These are phyloP conservation scores for Aphanocladium album DNA, from an alignment of 2,329 filamentous ascomycete genomes.

Conservation along the genomic window DNA sequence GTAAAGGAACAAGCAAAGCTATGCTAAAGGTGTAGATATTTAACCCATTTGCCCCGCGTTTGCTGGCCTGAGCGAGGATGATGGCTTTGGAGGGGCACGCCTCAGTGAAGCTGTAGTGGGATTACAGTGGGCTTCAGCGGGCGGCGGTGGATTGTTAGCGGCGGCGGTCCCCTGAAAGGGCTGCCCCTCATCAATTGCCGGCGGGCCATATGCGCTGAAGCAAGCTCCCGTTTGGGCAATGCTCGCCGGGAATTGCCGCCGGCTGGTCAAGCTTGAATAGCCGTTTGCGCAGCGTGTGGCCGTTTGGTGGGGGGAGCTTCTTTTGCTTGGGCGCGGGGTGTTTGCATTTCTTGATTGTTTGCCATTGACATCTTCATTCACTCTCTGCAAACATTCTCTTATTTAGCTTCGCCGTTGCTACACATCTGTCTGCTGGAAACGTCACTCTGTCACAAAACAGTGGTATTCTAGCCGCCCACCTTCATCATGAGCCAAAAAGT, in stretches of 20 bases:
- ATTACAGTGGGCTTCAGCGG: neutral
- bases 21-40: neutral
- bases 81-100: slow-evolving; percentile 7
- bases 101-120: neutral
- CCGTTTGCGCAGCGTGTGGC: neutral
- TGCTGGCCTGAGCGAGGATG: neutral
- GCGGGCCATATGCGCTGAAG: neutral
- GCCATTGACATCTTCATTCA: neutral
- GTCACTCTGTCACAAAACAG: too few species aligned
- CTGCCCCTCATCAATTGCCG: slow-evolving; percentile 11
- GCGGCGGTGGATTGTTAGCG: neutral
- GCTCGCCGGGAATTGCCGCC: slow-evolving; percentile 1
- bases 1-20: neutral
- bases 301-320: slow-evolving; percentile 9
- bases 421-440: too few species aligned
- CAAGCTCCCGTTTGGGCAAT: slow-evolving; percentile 7
- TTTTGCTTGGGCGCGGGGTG: neutral
- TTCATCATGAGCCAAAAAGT: slow-evolving; percentile 23
- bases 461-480: too few species aligned
- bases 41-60: neutral
- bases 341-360: neutral
- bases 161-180: neutral
- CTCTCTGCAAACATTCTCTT: neutral
- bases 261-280: slow-evolving; percentile 1
- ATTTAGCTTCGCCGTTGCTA: neutral